A percentile compares a stretch with the other conserved stretches of the same genome.
Evolutionary conservation across 169 alveolate species (phyloP).

Genomic region (Perkinsus chesapeaki): DNA sequence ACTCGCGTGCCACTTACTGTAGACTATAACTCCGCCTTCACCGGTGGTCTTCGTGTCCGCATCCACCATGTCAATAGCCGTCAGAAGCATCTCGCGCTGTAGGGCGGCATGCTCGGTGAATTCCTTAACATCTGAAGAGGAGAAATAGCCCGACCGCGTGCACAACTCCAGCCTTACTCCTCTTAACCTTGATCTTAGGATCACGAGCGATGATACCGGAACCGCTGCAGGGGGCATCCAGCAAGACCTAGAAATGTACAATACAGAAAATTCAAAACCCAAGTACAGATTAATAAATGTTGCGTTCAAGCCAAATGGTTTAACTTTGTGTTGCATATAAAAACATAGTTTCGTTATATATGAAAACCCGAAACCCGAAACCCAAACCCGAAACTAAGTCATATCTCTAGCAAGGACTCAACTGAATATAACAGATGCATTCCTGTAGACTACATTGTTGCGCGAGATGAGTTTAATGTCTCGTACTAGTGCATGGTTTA

Average conservation of each 20-base stretch:
- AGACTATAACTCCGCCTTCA: conserved; percentile 73
- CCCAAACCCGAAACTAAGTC: not conserved
- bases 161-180: conserved; percentile 16
- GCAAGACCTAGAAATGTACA: conserved; percentile 74
- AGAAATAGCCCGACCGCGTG: not conserved
- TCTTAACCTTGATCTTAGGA: conserved; percentile 68
- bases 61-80: conserved; percentile 78
- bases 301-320: not conserved
- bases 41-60: conserved; percentile 57
- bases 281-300: conserved; percentile 8
- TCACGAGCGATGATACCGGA: conserved; percentile 85
- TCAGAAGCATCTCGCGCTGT: conserved; percentile 72
- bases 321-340: not conserved
- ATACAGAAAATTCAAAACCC: too few species aligned
- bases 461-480: too few species aligned
- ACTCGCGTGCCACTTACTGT: conserved; percentile 14
- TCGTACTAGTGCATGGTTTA: too few species aligned
- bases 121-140: conserved; percentile 44
- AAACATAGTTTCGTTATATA: not conserved
- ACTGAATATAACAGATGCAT: too few species aligned
- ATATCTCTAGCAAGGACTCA: not conserved
- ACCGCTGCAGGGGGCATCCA: conserved; percentile 90
- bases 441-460: too few species aligned
- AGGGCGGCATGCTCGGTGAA: conserved; percentile 67
- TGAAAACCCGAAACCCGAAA: not conserved